Percentiles rank a stretch among this genome's conserved stretches.
Conservation (phyloP, 257 asterid genomes). For the Nyctanthes arbortristis region DNA sequence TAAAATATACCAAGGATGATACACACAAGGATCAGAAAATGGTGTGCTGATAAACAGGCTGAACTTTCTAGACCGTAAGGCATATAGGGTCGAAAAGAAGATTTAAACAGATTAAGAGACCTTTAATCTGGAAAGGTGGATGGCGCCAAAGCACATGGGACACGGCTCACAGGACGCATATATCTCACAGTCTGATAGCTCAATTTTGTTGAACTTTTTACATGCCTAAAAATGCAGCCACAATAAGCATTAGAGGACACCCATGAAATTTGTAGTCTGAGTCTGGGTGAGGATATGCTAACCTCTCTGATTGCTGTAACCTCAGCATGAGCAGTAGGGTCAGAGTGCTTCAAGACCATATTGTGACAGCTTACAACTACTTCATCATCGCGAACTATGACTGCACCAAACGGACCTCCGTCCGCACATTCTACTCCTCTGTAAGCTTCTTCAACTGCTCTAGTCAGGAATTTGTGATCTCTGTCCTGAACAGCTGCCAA, state of each 20-base stretch:
- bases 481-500: slow-evolving; percentile 83
- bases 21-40: neutral
- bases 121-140: slow-evolving; percentile 94
- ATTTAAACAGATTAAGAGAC: slow-evolving; percentile 25
- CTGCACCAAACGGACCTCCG: slow-evolving; percentile 99
- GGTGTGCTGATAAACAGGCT: neutral
- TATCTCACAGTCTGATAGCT: slow-evolving; percentile 95
- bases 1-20: neutral
- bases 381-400: slow-evolving; percentile 78
- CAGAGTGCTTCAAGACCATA: slow-evolving; percentile 75
- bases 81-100: neutral
- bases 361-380: slow-evolving; percentile 95
- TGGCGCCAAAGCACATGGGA: slow-evolving; percentile 98
- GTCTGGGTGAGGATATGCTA: too few relatives aligned
- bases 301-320: slow-evolving; percentile 99
- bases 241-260: slow-evolving; percentile 16
- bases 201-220: slow-evolving; percentile 82
- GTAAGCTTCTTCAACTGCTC: slow-evolving; percentile 97
- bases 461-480: slow-evolving; percentile 86
- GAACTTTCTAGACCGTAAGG: neutral
- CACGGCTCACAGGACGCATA: slow-evolving; percentile 97
- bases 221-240: slow-evolving; percentile 79
- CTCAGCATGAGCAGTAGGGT: slow-evolving; percentile 99
- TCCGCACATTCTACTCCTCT: slow-evolving; percentile 91
- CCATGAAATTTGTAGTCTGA: too few relatives aligned